Conservation (phyloP, 805 yeast genomes). For the Myxozyma neglecta region DNA sequence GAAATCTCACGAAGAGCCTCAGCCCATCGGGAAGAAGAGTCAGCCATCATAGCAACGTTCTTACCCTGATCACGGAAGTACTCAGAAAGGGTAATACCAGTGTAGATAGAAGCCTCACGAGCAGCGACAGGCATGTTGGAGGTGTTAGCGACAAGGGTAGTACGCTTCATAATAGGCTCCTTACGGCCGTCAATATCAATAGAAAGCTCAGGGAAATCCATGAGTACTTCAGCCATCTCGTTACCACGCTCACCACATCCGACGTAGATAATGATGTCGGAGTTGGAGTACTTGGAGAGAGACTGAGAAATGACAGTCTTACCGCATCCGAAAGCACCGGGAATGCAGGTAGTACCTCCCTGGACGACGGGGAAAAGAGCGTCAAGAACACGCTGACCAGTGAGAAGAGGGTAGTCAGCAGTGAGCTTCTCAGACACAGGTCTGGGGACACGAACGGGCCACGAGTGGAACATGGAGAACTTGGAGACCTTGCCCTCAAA, state of each 20-base stretch:
- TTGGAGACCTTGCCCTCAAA: slow-evolving; percentile 80
- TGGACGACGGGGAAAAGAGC: slow-evolving; percentile 98
- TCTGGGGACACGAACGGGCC: slow-evolving; percentile 99
- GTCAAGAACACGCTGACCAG: slow-evolving; percentile 99
- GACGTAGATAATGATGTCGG: slow-evolving; percentile 92
- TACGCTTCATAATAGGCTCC: slow-evolving; percentile 99
- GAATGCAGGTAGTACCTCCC: slow-evolving; percentile 99
- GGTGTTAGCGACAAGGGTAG: slow-evolving; percentile 96
- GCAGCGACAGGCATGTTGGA: slow-evolving; percentile 99
- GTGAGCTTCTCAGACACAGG: slow-evolving; percentile 93
- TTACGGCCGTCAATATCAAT: slow-evolving; percentile 89
- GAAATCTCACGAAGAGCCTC: slow-evolving; percentile 99
- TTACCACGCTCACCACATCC: slow-evolving; percentile 98
- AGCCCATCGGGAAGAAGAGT: slow-evolving; percentile 99
- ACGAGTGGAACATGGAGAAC: slow-evolving; percentile 94
- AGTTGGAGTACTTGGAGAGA: slow-evolving; percentile 93
- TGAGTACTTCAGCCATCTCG: slow-evolving; percentile 98
- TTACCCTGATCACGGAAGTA: slow-evolving; percentile 99
- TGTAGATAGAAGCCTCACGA: slow-evolving; percentile 98
- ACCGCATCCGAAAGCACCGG: slow-evolving; percentile 99
- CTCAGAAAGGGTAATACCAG: slow-evolving; percentile 98
- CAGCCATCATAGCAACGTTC: slow-evolving; percentile 99
- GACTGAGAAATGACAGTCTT: slow-evolving; percentile 98
- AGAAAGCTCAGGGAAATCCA: slow-evolving; percentile 98
- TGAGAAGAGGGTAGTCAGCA: slow-evolving; percentile 91